phyloP scores from a whole-genome alignment of 208 protist genomes.

The Crithidia acanthocephali region DNA sequence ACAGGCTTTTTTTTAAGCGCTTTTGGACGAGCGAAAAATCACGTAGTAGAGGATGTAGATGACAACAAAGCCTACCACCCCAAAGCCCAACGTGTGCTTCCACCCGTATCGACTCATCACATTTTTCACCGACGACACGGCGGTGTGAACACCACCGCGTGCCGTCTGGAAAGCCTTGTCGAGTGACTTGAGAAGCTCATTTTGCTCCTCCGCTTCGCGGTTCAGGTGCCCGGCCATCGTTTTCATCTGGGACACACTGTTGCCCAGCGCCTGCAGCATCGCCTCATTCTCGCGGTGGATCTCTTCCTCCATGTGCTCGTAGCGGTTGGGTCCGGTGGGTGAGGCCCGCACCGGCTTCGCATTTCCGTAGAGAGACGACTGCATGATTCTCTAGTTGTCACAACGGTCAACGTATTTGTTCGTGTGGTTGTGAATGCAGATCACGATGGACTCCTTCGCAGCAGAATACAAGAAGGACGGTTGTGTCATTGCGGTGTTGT shows the following conservation, averaged over 20 bases:
- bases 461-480: too few relatives aligned
- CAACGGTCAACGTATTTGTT: background rate
- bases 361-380: conserved; percentile 66
- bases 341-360: background rate
- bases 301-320: conserved; percentile 70
- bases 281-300: conserved; percentile 80
- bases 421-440: background rate
- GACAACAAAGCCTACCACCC: conserved; percentile 39
- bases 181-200: conserved; percentile 58
- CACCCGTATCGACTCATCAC: conserved; percentile 72
- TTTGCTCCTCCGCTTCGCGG: conserved; percentile 78
- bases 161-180: conserved; percentile 54
- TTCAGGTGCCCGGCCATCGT: conserved; percentile 54
- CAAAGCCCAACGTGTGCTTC: conserved; percentile 52
- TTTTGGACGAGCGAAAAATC: conserved; percentile 6
- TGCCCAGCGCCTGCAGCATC: conserved; percentile 67
- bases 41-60: conserved; percentile 44
- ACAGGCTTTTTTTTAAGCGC: too few relatives aligned
- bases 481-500: too few relatives aligned
- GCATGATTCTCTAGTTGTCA: conserved; percentile 38
- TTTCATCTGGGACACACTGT: conserved; percentile 68
- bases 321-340: conserved; percentile 8
- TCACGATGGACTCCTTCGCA: too few relatives aligned
- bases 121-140: conserved; percentile 50
- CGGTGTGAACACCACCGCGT: conserved; percentile 54